Base-by-base conservation (phyloP, 495 filamentous ascomycete species). In the Zalerion maritima region DNA sequence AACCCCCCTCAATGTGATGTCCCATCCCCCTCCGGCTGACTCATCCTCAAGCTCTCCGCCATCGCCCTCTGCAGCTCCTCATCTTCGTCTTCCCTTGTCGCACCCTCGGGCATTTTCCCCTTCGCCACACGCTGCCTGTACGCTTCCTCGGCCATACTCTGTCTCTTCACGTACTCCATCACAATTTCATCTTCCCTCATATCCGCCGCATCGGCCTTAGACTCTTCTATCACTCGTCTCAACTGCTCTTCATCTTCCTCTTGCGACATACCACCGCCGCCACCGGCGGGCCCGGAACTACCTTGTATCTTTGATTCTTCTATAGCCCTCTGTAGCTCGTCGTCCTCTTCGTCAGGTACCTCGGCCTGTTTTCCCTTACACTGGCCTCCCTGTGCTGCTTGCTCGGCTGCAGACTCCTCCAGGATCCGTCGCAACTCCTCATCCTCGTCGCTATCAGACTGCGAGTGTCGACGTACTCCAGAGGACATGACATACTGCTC, bases 91-190 rank as follows among this genome's bases (percentile, higher is more conserved):
- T 41, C 12, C 22, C 29, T 27, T 35, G 18, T 7, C 18, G n/a
- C n/a, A n/a, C n/a, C 26, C 29, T 36, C 29, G 5, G 8, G 13
- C 6, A 29, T 36, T 5, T 31, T 36, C 13, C 35, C 30, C 24
- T 47, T 43, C 5, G 39, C 31, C 28, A 41, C 31, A 10, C 34
- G 42, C 37, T 38, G 44, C 21, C 54, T 45, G 43, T 60, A 64
- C 38, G 68, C 59, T 31, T 71, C 68, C 53, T 84, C 79, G 0
- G 65, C 62, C 13, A 82, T 41, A 51, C 79, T 83, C 52, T 83
- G 77, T 51, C 69, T 73, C 57, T 73, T 80, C n/a, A 82, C 63
- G 47, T 79, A 81, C 36, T 81, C 74, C 46, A 86, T 43, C 15
- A 86, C 65, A 35, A 79, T 68, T 17, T 79, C 70, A 45, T 84